Base-by-base conservation (phyloP, 768 basidiomycete genomes). In the Gyrodon lividus region DNA sequence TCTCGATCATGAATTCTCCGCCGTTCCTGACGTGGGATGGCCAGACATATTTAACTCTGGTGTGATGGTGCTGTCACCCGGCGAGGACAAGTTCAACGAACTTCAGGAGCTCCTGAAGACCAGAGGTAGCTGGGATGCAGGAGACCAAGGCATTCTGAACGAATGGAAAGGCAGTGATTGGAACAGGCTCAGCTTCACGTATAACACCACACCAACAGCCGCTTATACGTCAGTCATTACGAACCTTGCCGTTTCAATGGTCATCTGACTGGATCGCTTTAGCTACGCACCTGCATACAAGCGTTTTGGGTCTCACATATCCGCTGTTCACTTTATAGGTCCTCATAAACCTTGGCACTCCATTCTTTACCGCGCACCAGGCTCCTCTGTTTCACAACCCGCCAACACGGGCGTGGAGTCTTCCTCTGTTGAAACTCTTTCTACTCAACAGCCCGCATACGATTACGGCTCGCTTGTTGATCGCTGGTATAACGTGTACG, bases 31-130 rank as follows among this genome's bases (percentile, higher is more conserved):
- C 69, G 91, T 94, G 28, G 97, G 97, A 59, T 99, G 97, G 97
- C 97, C 97, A 35, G 97, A 99, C 71, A 95, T 97, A 55, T 99
- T 99, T 77, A 99, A 99, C 69, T 96, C 95, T 20, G 97, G 97
- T 34, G 86, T 98, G 41, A 79, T 99, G 72, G 93, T 98, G 45
- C 70, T 93, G 33, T 77, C 81, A 47, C 94, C 94, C 1, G 83
- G 84, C 9, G 79, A 89, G 59, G 83, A 86, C 56, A 93, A 94
- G 64, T 99, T 96, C 67, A 73, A 77, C 6, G 78, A 87, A 46
- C 75, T 98, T 51, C 78, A 76, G 54, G 71, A 78, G 14, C 77
- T 97, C 50, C 76, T 94, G 54, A 81, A 83, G 55, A 72, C 82
- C 16, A 87, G 86, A 60, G 96, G 94, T 14, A 87, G 85, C 40